phyloP scores from a whole-genome alignment of 805 yeast species.

The Yamadazyma scolyti region DNA sequence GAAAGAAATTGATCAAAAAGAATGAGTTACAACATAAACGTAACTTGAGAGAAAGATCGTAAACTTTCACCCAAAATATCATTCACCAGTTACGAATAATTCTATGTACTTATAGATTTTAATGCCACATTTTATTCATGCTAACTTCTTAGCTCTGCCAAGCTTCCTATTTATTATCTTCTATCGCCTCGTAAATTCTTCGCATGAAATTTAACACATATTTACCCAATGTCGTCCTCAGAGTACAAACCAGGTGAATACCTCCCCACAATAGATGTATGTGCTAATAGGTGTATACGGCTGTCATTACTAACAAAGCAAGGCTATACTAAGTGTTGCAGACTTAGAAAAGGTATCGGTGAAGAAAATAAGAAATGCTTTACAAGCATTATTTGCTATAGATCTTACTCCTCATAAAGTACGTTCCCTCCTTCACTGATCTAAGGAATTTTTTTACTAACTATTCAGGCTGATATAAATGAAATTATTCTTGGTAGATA shows the following conservation, averaged over 20 bases:
- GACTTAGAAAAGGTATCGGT: slow-evolving; percentile 69
- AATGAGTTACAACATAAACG: slow-evolving; percentile 82
- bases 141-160: not conserved
- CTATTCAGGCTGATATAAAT: slow-evolving; percentile 51
- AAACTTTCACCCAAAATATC: not conserved
- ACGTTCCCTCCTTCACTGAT: slow-evolving; percentile 15
- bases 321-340: slow-evolving; percentile 72
- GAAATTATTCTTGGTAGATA: slow-evolving; percentile 59
- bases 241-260: slow-evolving; percentile 28
- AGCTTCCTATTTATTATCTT: not conserved
- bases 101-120: not conserved
- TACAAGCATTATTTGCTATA: slow-evolving; percentile 63
- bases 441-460: slow-evolving; percentile 12
- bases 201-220: not conserved
- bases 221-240: too few relatives aligned
- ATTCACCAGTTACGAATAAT: not conserved
- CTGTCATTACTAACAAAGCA: slow-evolving; percentile 16
- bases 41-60: slow-evolving; percentile 60
- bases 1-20: slow-evolving; percentile 81
- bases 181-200: not conserved
- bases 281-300: slow-evolving; percentile 14
- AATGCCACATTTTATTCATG: not conserved
- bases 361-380: slow-evolving; percentile 63
- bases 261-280: slow-evolving; percentile 62
- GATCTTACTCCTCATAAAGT: slow-evolving; percentile 47